Percentiles rank a stretch among this genome's conserved stretches.
Conservation (phyloP, 2,329 filamentous ascomycete genomes). For the Scytalidium lignicola region DNA sequence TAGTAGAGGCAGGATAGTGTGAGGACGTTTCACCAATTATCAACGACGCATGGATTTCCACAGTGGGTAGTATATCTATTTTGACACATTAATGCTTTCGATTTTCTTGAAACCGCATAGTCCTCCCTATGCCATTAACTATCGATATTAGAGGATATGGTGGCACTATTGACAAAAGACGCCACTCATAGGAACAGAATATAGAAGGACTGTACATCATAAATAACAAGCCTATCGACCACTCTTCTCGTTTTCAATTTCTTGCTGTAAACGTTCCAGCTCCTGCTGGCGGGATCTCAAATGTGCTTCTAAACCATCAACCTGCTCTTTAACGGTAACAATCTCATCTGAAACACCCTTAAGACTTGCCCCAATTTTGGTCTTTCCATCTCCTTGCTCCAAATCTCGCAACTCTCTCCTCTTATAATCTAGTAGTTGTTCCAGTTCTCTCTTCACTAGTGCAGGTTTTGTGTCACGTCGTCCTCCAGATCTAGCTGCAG, state of each 20-base stretch:
- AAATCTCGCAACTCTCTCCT: slow-evolving; percentile 69
- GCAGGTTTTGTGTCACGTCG: slow-evolving; percentile 78
- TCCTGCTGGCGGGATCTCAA: slow-evolving; percentile 69
- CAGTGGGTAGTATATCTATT: neutral
- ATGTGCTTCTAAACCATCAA: slow-evolving; percentile 84
- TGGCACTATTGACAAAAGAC: neutral
- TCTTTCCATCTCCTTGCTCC: slow-evolving; percentile 66
- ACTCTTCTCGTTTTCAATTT: slow-evolving; percentile 83
- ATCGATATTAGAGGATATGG: neutral
- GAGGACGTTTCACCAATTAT: too few relatives aligned
- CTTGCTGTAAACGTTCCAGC: slow-evolving; percentile 68
- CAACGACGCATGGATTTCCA: too few relatives aligned
- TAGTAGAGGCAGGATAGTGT: neutral
- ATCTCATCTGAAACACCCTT: slow-evolving; percentile 82
- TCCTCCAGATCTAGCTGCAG: slow-evolving; percentile 56
- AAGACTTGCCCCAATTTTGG: slow-evolving; percentile 64
- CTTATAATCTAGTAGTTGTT: slow-evolving; percentile 95
- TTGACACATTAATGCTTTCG: neutral
- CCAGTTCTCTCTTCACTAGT: slow-evolving; percentile 87
- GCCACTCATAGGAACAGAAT: neutral
- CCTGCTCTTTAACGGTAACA: slow-evolving; percentile 85
- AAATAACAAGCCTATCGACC: slow-evolving; percentile 34
- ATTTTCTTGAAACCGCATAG: neutral
- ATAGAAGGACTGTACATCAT: neutral
- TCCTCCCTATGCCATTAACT: neutral